Evolutionary conservation across 805 yeast species (phyloP).

Genomic region (Clavispora carvajalis): DNA sequence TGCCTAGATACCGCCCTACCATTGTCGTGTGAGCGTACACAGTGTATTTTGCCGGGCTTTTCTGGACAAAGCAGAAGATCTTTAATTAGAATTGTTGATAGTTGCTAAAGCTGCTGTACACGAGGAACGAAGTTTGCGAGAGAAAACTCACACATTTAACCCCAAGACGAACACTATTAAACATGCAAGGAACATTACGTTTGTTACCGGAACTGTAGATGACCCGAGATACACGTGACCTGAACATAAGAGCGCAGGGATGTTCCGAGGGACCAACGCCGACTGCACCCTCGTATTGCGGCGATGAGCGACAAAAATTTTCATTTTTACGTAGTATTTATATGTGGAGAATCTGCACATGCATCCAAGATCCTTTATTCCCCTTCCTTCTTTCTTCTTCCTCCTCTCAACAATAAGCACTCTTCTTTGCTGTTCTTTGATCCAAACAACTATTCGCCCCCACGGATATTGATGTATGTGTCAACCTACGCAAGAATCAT

Average conservation of each 20-base stretch:
- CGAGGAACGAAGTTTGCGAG: too few relatives aligned
- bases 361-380: slow-evolving; percentile 6
- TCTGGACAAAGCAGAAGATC: too few relatives aligned
- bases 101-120: too few relatives aligned
- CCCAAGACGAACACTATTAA: too few relatives aligned
- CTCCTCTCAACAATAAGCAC: slow-evolving; percentile 32
- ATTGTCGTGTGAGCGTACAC: not conserved
- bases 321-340: slow-evolving; percentile 7
- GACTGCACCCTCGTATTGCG: slow-evolving; percentile 1
- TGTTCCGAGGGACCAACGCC: not conserved
- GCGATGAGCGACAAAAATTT: slow-evolving; percentile 3
- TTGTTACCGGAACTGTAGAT: slow-evolving; percentile 5
- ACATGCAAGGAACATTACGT: slow-evolving; percentile 13
- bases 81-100: too few relatives aligned
- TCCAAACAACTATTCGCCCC: slow-evolving; percentile 9
- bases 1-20: not conserved
- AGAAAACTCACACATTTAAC: too few relatives aligned
- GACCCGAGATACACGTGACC: not conserved
- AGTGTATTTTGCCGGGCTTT: too few relatives aligned
- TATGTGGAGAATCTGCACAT: slow-evolving; percentile 7
- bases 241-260: not conserved
- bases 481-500: not conserved
- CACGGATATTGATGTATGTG: slow-evolving; percentile 14
- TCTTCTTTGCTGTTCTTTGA: slow-evolving; percentile 18
- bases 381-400: slow-evolving; percentile 23